Base-by-base conservation (phyloP, 768 basidiomycete species). In the Phylloporus sp. region DNA sequence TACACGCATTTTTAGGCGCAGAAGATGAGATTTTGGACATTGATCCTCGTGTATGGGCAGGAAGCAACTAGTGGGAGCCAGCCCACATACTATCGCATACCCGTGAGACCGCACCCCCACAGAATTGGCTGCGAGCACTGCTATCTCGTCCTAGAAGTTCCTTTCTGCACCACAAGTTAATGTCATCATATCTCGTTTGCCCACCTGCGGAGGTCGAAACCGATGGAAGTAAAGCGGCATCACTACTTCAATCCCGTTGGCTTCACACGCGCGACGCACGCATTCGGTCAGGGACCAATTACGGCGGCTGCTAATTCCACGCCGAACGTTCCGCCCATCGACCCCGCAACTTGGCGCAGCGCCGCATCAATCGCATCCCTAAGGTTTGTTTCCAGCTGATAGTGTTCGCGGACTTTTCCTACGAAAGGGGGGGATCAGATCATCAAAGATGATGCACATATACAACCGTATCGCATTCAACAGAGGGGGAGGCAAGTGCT, bases 391-490 rank as follows among this genome's bases (percentile, higher is more conserved):
- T 17, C 18, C n/a, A 14, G 34, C 13, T 22, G 7, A 31, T 14
- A 15, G 3, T 15, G 17, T 3, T 35, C 31, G 37, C 46, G 29
- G 28, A 45, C 49, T 23, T 24, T 34, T 21, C 21, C 27, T 15
- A 28, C 5, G 9, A 29, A 5, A 13, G 8, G 11, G 3, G 26
- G 40, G 47, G n/a, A 22, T 42, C 54, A 24, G 49, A 55, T 52
- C 54, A 38, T 36, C 41, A 52, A 56, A 42, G 36, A 37, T n/a
- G 14, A 11, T 28, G 28, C 6, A 28, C 20, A 44, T 27, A 39
- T 23, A 29, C 9, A 34, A 13, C 9, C 14, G 24, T 38, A 18
- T 27, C 23, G 13, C 37, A 38, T 40, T 37, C 32, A 15, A 15
- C 31, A 22, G n/a, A 33, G 18, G n/a, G n/a, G n/a, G n/a, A n/a